phyloP scores from a whole-genome alignment of 2,329 filamentous ascomycete genomes.

The Remersonia thermophila region DNA sequence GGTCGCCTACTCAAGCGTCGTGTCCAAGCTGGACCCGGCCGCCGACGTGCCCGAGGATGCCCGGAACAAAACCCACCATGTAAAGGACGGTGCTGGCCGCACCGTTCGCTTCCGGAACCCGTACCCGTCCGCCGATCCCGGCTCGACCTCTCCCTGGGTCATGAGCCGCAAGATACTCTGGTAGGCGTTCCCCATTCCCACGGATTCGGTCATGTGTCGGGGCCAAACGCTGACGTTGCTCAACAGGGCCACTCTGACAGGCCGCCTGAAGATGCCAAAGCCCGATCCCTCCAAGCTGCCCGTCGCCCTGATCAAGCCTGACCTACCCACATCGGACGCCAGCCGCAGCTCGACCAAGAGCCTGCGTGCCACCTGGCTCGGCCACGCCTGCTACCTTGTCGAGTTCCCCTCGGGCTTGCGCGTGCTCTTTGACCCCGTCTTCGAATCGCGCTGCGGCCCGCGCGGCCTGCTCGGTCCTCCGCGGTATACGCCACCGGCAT shows the following conservation, averaged over 20 bases:
- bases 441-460: slow-evolving; percentile 76
- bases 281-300: slow-evolving; percentile 55
- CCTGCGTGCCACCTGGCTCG: slow-evolving; percentile 84
- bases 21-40: slow-evolving; percentile 24
- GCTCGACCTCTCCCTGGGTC: slow-evolving; percentile 10
- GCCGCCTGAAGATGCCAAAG: slow-evolving; percentile 21
- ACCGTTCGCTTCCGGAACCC: slow-evolving; percentile 37
- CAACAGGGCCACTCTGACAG: slow-evolving; percentile 16
- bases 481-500: slow-evolving; percentile 67
- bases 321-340: slow-evolving; percentile 41
- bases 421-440: slow-evolving; percentile 88
- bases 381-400: slow-evolving; percentile 86
- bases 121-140: slow-evolving; percentile 30
- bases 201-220: too few relatives aligned
- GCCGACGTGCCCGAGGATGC: slow-evolving; percentile 30
- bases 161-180: slow-evolving; percentile 24
- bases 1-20: slow-evolving; percentile 18
- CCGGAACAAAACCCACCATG: slow-evolving; percentile 35
- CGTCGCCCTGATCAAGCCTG: slow-evolving; percentile 53
- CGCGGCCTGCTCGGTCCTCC: slow-evolving; percentile 58
- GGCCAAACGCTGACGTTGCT: not conserved
- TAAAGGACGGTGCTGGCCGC: slow-evolving; percentile 28
- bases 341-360: slow-evolving; percentile 36
- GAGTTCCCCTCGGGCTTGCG: slow-evolving; percentile 80
- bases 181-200: slow-evolving; percentile 18